Evolutionary conservation across 192 early-diverging fungal genomes (phyloP).

Genomic region (Rhizophlyctis rosea): DNA sequence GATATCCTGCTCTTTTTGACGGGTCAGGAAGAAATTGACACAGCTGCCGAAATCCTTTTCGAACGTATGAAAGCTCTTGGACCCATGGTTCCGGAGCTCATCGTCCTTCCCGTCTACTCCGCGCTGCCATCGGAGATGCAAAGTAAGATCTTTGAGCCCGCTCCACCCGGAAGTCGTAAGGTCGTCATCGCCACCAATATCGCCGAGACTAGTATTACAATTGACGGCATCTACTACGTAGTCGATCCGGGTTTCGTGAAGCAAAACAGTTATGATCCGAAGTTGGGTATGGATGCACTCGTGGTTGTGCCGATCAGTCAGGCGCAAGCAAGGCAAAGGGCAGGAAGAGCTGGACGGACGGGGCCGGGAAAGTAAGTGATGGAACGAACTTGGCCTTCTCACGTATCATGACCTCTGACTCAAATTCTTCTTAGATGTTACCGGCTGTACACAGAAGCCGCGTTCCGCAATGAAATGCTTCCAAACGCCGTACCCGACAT

Average conservation of each 20-base stretch:
- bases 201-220: conserved; percentile 97
- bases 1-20: conserved; percentile 96
- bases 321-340: conserved; percentile 90
- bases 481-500: conserved; percentile 96
- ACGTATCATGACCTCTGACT: no score
- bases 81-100: conserved; percentile 72
- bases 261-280: conserved; percentile 92
- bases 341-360: conserved; percentile 91
- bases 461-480: conserved; percentile 89
- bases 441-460: conserved; percentile 89
- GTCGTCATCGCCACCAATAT: conserved; percentile 98
- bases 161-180: conserved; percentile 90
- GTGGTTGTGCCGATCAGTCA: conserved; percentile 93
- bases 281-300: conserved; percentile 95
- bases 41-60: conserved; percentile 59
- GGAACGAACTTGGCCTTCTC: conserved; percentile 8
- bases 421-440: no score
- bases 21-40: conserved; percentile 99
- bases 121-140: conserved; percentile 96
- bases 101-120: conserved; percentile 95
- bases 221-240: conserved; percentile 94
- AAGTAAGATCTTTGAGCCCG: conserved; percentile 93
- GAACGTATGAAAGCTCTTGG: conserved; percentile 78
- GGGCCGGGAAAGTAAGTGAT: conserved; percentile 97
- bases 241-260: conserved; percentile 99